These are phyloP conservation scores for Pichia ethanolica DNA, from an alignment of 805 yeast genomes.

Conservation along the genomic window DNA sequence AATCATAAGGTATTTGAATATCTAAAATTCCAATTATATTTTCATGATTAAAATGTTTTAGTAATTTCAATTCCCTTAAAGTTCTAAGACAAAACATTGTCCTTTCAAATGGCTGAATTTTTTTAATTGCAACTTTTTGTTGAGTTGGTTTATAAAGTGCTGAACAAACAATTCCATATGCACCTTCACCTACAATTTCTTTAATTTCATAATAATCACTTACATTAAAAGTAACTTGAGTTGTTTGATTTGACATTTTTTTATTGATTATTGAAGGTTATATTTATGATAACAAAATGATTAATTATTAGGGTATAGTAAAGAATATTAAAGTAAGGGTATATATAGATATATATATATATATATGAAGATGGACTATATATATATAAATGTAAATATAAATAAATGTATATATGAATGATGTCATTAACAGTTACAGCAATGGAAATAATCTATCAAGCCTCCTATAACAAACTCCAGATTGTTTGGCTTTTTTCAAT, in stretches of 20 bases:
- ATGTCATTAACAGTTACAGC: too few species aligned
- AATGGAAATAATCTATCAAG: too few species aligned
- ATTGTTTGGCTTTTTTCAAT: too few species aligned
- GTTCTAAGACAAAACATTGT: slow-evolving; percentile 86
- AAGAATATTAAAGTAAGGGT: too few species aligned
- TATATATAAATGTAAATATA: too few species aligned
- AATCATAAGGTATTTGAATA: slow-evolving; percentile 74
- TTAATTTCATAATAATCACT: slow-evolving; percentile 79
- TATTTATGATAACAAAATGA: too few species aligned
- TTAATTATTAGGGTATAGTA: too few species aligned
- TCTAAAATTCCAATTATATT: slow-evolving; percentile 87
- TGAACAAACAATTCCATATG: slow-evolving; percentile 89
- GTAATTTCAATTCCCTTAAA: slow-evolving; percentile 76
- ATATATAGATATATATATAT: too few species aligned
- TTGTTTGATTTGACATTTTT: slow-evolving; percentile 11
- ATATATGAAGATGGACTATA: too few species aligned
- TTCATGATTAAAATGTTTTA: slow-evolving; percentile 89
- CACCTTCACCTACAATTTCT: slow-evolving; percentile 90
- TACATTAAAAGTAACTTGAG: slow-evolving; percentile 61
- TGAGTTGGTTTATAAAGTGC: slow-evolving; percentile 82
- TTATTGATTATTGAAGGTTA: neutral
- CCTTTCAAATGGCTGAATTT: slow-evolving; percentile 86
- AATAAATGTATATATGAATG: neutral
- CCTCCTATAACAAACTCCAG: too few species aligned
- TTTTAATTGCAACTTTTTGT: slow-evolving; percentile 90